phyloP scores from a whole-genome alignment of 2,329 filamentous ascomycete species.

The Bimuria novae-zelandiae region DNA sequence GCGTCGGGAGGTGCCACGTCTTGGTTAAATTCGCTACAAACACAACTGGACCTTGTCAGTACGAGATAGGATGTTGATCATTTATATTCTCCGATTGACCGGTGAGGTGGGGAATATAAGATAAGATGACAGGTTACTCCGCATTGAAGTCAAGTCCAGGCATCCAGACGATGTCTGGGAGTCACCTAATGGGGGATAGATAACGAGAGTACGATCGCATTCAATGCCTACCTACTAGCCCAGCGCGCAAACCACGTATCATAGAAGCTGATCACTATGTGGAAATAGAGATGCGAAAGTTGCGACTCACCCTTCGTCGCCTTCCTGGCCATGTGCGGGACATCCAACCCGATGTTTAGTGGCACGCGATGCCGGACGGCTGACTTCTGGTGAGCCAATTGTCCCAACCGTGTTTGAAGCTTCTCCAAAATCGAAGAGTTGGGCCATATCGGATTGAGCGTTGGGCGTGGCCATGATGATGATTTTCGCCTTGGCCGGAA shows the following conservation, averaged over 20 bases:
- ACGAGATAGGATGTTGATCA: background rate
- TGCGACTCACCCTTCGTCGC: constrained; percentile 24
- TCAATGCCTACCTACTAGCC: too few species aligned
- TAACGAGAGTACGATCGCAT: too few species aligned
- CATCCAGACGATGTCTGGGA: too few species aligned
- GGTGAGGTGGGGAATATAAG: too few species aligned
- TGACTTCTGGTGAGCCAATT: constrained; percentile 13
- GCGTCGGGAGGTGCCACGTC: constrained; percentile 13
- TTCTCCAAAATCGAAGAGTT: constrained; percentile 48
- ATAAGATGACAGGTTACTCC: too few species aligned
- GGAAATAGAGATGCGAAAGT: background rate
- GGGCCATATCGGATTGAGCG: constrained; percentile 37
- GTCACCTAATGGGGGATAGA: too few species aligned
- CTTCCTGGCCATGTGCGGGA: constrained; percentile 26
- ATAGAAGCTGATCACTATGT: too few species aligned
- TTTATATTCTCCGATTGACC: background rate
- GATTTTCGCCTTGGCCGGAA: background rate
- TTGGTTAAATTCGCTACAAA: constrained; percentile 25
- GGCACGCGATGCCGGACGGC: constrained; percentile 10
- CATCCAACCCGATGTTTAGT: constrained; percentile 17
- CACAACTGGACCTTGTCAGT: constrained; percentile 23
- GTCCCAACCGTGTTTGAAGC: constrained; percentile 37
- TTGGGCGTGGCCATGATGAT: constrained; percentile 36
- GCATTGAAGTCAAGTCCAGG: too few species aligned
- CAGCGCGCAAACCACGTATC: too few species aligned